phyloP scores from a whole-genome alignment of 768 basidiomycete species.

The Pluteus cervinus region DNA sequence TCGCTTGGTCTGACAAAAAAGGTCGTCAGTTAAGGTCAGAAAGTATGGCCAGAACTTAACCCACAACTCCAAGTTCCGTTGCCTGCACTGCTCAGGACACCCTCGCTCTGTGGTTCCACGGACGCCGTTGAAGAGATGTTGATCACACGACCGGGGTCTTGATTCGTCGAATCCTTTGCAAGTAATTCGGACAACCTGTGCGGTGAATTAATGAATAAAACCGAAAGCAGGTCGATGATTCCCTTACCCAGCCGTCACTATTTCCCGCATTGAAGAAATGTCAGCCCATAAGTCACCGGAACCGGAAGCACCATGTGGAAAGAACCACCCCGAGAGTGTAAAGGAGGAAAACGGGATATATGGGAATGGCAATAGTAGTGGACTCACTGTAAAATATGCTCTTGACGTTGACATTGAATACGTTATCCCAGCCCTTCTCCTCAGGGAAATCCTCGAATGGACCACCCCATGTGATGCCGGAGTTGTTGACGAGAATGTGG shows the following conservation, averaged over 20 bases:
- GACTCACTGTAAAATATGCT: slow-evolving; percentile 72
- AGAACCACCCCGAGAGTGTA: not conserved
- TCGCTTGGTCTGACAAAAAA: slow-evolving; percentile 54
- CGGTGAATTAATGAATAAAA: not conserved
- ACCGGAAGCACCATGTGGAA: too few species aligned
- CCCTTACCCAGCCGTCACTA: slow-evolving; percentile 8
- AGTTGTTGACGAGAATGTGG: slow-evolving; percentile 82
- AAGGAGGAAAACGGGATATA: slow-evolving; percentile 1
- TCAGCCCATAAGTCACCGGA: too few species aligned
- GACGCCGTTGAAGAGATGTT: slow-evolving; percentile 76
- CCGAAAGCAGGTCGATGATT: not conserved
- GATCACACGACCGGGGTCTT: slow-evolving; percentile 71
- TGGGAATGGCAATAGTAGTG: not conserved
- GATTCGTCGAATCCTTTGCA: slow-evolving; percentile 53
- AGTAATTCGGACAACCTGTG: slow-evolving; percentile 52
- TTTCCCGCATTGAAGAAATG: too few species aligned
- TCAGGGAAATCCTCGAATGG: slow-evolving; percentile 68
- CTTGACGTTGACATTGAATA: slow-evolving; percentile 83
- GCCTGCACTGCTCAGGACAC: slow-evolving; percentile 43
- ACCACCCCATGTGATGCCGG: slow-evolving; percentile 76
- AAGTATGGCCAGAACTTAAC: slow-evolving; percentile 23
- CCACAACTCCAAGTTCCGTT: slow-evolving; percentile 76
- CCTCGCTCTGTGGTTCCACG: slow-evolving; percentile 45
- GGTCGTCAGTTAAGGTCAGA: slow-evolving; percentile 1
- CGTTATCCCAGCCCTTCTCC: slow-evolving; percentile 80